Evolutionary conservation across 1,284 basidiomycete species (phyloP).

Genomic region (Fomitopsis schrenkii): DNA sequence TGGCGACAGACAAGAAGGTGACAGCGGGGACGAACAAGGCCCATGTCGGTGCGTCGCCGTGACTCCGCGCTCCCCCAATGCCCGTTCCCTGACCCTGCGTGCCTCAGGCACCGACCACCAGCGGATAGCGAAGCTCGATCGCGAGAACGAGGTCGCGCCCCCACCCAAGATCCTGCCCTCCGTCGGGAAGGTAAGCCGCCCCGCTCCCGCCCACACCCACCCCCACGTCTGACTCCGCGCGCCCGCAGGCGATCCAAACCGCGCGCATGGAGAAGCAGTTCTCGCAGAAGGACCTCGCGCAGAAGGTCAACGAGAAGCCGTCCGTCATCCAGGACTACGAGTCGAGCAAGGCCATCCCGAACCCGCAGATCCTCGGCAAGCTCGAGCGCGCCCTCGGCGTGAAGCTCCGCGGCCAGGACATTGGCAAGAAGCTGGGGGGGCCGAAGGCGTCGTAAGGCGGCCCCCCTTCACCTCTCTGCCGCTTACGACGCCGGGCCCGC

Average conservation of each 20-base stretch:
- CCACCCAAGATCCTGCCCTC: slow-evolving; percentile 79
- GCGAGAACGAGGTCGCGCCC: slow-evolving; percentile 95
- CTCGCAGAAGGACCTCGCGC: slow-evolving; percentile 93
- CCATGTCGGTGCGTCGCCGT: slow-evolving; percentile 47
- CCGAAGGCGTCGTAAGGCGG: slow-evolving; percentile 63
- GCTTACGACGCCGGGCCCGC: neutral
- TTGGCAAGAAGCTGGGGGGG: slow-evolving; percentile 79
- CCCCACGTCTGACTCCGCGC: neutral
- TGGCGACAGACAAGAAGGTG: slow-evolving; percentile 76
- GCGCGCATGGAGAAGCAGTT: slow-evolving; percentile 77
- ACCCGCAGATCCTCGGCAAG: slow-evolving; percentile 87
- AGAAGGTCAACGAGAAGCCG: slow-evolving; percentile 89
- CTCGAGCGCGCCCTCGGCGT: slow-evolving; percentile 88
- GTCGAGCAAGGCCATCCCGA: slow-evolving; percentile 85
- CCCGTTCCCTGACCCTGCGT: neutral
- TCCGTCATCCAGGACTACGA: slow-evolving; percentile 91
- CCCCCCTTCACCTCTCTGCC: slow-evolving; percentile 13
- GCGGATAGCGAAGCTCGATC: slow-evolving; percentile 89
- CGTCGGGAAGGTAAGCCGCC: slow-evolving; percentile 71
- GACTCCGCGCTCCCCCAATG: neutral
- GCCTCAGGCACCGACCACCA: slow-evolving; percentile 84
- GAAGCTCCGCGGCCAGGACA: slow-evolving; percentile 85
- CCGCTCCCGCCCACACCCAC: neutral
- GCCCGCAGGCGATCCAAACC: slow-evolving; percentile 73
- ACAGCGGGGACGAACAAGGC: slow-evolving; percentile 68